phyloP scores from a whole-genome alignment of 805 yeast species.

The Cyberlindnera mrakii region DNA sequence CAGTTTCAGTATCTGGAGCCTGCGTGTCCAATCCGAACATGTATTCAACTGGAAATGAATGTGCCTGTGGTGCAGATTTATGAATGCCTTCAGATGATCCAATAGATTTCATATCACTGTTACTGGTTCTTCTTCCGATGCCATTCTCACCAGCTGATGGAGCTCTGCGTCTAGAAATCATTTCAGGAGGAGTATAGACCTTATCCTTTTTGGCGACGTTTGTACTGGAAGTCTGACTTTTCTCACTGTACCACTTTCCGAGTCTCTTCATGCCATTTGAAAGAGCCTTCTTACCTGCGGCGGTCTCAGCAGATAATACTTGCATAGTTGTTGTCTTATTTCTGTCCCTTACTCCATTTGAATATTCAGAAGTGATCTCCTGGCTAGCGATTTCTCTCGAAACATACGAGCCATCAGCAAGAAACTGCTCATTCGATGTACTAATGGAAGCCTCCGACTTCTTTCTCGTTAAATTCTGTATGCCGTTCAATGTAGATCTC shows the following conservation, averaged over 20 bases:
- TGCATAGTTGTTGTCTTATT: conserved; percentile 17
- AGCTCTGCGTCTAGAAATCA: conserved; percentile 53
- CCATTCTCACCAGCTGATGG: conserved; percentile 15
- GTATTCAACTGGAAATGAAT: conserved; percentile 23
- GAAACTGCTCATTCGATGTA: conserved; percentile 24
- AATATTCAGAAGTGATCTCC: conserved; percentile 13
- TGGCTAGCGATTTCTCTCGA: conserved; percentile 7
- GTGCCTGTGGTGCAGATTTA: conserved; percentile 23
- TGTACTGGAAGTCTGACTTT: conserved; percentile 24
- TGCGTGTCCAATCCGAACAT: conserved; percentile 15
- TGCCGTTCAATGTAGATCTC: conserved; percentile 5
- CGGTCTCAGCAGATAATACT: conserved; percentile 21
- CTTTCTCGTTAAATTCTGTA: conserved; percentile 3
- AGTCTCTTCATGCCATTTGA: conserved; percentile 48
- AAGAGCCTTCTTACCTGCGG: conserved; percentile 31
- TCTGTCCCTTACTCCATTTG: conserved; percentile 1
- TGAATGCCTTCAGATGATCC: conserved; percentile 2
- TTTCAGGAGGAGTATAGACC: conserved; percentile 44
- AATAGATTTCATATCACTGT: conserved; percentile 6
- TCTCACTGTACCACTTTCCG: conserved; percentile 64
- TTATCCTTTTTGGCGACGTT: conserved; percentile 3
- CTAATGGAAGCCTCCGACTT: conserved; percentile 20
- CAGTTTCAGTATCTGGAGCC: conserved; percentile 9
- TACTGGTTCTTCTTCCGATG: conserved; percentile 5
- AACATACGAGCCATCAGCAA: conserved; percentile 25